Base-by-base conservation (phyloP, 129 eudicot genomes). In the Glebionis coronaria region DNA sequence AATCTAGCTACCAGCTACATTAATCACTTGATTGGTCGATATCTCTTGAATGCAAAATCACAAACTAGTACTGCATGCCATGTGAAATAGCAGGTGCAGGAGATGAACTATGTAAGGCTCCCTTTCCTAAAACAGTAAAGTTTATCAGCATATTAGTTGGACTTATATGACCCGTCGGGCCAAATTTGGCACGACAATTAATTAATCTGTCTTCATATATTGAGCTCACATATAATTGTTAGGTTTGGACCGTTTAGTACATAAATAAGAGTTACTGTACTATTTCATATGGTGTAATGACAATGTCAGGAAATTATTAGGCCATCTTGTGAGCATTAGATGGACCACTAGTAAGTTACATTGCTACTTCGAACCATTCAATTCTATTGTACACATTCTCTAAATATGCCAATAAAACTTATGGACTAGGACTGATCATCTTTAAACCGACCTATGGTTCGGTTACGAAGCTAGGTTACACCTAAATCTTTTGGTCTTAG, bases 21-120 rank as follows among this genome's bases (percentile, higher is more conserved):
- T n/a, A n/a, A n/a, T n/a, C n/a, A n/a, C n/a, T n/a, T n/a, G n/a
- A n/a, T n/a, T n/a, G n/a, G n/a, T n/a, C n/a, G n/a, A n/a, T n/a
- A n/a, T n/a, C 35, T 97, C 89, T 79, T 72, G 97, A 91, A 73
- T 89, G 86, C 67, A 89, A 88, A 75, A 93, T 72, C 95, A 87
- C 25, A 93, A 91, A 56, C 71, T 91, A 75, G 90, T 91, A 85
- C 68, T 86, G 88, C 61, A 75, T 19, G 95, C 40, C 95, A 54
- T 85, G 89, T 75, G 86, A 93, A 73, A 89, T 31, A 93, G 56
- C 65, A 86, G 45, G 65, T 82, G 11, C 74, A 74, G 47, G 96
- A 86, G n/a, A n/a, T n/a, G n/a, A n/a, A n/a, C n/a, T n/a, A 65
- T 3, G 14, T 45, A n/a, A n/a, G 49, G 66, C 40, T 19, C 16